Conservation (phyloP, 495 filamentous ascomycete species). For the Aspergillus sclerotioniger region DNA sequence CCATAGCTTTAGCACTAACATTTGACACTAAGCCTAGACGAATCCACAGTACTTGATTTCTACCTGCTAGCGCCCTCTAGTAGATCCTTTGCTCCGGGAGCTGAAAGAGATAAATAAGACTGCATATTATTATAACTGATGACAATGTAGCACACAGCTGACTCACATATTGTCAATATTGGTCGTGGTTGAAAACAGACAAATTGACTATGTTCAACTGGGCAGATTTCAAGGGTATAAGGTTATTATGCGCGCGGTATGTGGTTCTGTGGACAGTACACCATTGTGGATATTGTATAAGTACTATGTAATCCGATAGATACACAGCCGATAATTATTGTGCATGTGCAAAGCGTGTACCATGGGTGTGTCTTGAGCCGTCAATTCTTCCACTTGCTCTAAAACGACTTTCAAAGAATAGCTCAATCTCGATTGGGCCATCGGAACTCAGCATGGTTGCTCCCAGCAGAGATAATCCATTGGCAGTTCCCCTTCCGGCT, state of each 20-base stretch:
- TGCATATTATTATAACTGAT: neutral
- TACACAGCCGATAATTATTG: too few relatives aligned
- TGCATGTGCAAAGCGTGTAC: too few relatives aligned
- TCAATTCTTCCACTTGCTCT: neutral
- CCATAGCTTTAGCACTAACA: slow-evolving; percentile 1
- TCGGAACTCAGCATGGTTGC: neutral
- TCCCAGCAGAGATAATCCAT: neutral
- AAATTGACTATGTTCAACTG: too few relatives aligned
- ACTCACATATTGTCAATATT: too few relatives aligned
- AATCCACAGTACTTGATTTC: neutral
- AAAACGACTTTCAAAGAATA: neutral
- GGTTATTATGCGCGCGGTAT: too few relatives aligned
- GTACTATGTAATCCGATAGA: too few relatives aligned
- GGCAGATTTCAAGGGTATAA: too few relatives aligned
- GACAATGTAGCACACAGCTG: too few relatives aligned
- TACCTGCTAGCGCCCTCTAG: slow-evolving; percentile 1
- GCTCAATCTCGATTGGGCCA: neutral
- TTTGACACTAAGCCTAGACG: neutral
- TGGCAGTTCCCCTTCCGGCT: neutral
- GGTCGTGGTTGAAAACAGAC: too few relatives aligned
- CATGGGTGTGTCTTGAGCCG: too few relatives aligned
- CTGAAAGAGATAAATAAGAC: neutral
- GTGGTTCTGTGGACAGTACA: too few relatives aligned
- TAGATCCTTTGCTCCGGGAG: neutral
- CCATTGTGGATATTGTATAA: too few relatives aligned